Conservation (phyloP, 768 basidiomycete genomes). For the Collybiopsis luxurians region DNA sequence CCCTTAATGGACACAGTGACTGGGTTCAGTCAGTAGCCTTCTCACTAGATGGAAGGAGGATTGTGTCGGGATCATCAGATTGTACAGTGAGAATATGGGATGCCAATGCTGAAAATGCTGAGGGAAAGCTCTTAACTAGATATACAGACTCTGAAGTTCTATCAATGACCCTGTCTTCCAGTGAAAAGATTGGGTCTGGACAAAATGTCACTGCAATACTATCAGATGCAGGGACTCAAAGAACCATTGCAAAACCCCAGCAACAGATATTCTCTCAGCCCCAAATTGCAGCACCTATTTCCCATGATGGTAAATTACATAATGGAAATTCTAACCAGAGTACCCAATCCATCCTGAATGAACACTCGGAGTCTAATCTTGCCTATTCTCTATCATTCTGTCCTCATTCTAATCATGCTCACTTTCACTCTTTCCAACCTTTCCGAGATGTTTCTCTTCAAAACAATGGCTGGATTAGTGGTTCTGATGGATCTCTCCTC, state of each 20-base stretch:
- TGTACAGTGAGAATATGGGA: not conserved
- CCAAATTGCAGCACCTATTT: too few relatives aligned
- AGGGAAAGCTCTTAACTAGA: not conserved
- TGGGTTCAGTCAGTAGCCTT: too few relatives aligned
- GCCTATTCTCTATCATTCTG: not conserved
- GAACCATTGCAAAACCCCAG: too few relatives aligned
- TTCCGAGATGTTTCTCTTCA: not conserved
- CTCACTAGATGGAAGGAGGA: too few relatives aligned
- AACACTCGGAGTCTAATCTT: too few relatives aligned
- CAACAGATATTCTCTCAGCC: too few relatives aligned
- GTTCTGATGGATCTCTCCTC: not conserved
- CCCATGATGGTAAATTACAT: too few relatives aligned
- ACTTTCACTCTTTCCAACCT: not conserved
- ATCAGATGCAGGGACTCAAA: too few relatives aligned
- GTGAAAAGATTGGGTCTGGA: slow-evolving; percentile 27
- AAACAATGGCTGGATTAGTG: not conserved
- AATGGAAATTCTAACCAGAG: not conserved
- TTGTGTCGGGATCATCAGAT: not conserved
- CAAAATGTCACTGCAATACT: not conserved
- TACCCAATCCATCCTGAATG: not conserved
- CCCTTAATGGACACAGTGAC: too few relatives aligned
- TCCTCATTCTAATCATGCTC: not conserved
- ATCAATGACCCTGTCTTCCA: slow-evolving; percentile 46
- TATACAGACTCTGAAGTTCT: slow-evolving; percentile 13
- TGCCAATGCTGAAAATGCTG: not conserved